Evolutionary conservation across 306 rosid species (phyloP), one percentile per base, ranked within the genome.

Genomic region (Carpinus fangiana): DNA sequence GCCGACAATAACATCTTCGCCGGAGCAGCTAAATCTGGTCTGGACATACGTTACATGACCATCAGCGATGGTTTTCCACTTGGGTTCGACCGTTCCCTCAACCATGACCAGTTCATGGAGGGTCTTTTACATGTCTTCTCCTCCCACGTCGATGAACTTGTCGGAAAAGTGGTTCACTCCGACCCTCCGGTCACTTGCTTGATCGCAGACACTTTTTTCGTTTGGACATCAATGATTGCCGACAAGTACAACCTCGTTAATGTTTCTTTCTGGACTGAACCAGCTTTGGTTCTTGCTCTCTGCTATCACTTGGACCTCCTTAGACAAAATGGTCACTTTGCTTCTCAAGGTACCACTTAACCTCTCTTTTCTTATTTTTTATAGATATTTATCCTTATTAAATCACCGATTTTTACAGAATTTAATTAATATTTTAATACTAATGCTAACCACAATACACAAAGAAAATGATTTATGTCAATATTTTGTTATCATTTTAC

Each of bases 191-290:
- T 85, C 52, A 69, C 74, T 46, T 81, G 85, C 70, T 41, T 85
- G 73, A 75, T 85, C 14, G 76, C 78, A 53, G 88, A 85, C 55
- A 78, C 83, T 41, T 85, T 85, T 45, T 64, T 52, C 9, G 18
- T 54, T 0, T 81, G 83, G 81, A 4, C 72, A 16, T 36, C 75
- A 0, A 26, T 31, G 67, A 70, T 81, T 45, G 81, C 88, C 70
- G 57, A 71, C 12, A 78, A 81, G 67, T 72, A 81, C 38, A 78
- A 81, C 12, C 83, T 85, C 71, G 54, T 78, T 46, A 36, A 74
- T 46, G 34, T 81, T 55, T 83, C 88, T 28, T 84, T 84, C 73
- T 84, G 88, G 88, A 84, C 88, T 45, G 54, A 81, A 78, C 88
- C 88, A 36, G 83, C 73, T 64, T 7, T 81, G 2, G 76, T 75